A percentile compares a stretch with the other conserved stretches of the same genome.
phyloP scores from a whole-genome alignment of 164 flowering plant genomes.

The Macadamia integrifolia region DNA sequence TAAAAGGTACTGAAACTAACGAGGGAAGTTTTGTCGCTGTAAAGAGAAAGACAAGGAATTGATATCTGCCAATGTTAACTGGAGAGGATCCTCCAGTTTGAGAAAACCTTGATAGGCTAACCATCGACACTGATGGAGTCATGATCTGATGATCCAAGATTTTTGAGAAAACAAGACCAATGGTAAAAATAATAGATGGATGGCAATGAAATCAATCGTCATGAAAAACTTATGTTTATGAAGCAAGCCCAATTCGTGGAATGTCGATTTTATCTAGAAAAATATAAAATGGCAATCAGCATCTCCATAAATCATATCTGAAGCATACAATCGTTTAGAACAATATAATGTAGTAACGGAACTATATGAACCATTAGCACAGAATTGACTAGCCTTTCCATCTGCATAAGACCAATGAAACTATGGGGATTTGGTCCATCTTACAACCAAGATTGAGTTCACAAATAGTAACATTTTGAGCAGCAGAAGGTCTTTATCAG shows the following conservation, averaged over 20 bases:
- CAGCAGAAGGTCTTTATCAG: slow-evolving; percentile 20
- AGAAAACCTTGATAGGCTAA: slow-evolving; percentile 83
- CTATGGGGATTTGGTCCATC: slow-evolving; percentile 67
- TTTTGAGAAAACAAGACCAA: slow-evolving; percentile 17
- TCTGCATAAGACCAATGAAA: slow-evolving; percentile 59
- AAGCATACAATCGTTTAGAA: neutral
- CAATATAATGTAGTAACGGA: slow-evolving; percentile 16
- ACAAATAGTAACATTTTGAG: slow-evolving; percentile 41
- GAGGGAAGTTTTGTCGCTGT: too few relatives aligned
- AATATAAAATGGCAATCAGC: neutral
- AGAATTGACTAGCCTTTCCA: slow-evolving; percentile 69
- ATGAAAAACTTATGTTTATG: neutral
- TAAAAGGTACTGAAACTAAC: too few relatives aligned
- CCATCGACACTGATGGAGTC: slow-evolving; percentile 88
- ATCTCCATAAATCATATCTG: neutral
- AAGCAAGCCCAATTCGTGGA: neutral
- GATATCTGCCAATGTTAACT: slow-evolving; percentile 97
- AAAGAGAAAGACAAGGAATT: neutral
- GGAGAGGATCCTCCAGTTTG: slow-evolving; percentile 82
- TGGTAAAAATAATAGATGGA: neutral
- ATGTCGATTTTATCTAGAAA: neutral
- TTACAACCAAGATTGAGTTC: slow-evolving; percentile 83
- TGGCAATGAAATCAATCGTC: neutral
- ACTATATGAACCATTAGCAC: slow-evolving; percentile 55
- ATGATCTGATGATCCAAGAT: slow-evolving; percentile 43